Base-by-base conservation (phyloP, 495 filamentous ascomycete genomes). In the Aspergillus egyptiacus region DNA sequence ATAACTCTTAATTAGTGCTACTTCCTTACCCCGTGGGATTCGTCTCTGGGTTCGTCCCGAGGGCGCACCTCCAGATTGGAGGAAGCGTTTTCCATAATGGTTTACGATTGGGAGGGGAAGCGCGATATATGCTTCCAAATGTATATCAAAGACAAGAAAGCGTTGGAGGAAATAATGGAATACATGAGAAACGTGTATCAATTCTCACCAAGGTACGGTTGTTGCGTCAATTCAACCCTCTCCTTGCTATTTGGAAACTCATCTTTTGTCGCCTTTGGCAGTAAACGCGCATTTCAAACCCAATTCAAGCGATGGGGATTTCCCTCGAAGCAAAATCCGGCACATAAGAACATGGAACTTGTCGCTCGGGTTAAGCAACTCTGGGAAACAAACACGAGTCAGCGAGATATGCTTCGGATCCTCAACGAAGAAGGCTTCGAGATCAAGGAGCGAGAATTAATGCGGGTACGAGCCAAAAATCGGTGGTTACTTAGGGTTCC, bases 301-400 rank as follows among this genome's bases (percentile, higher is more conserved):
- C 83, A 86, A 49, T 87, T 88, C 66, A 84, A 80, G 57, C 72
- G 79, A 62, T 93, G 87, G 87, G 74, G 77, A 0, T 93, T 91
- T 50, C 87, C 87, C 3, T 78, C 72, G 49, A 87, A 85, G 61
- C 79, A 82, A 51, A 83, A 80, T 53, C 82, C 80, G 8, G 78
- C 78, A 5, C 82, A 84, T 62, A 84, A 83, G 57, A 84, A 87
- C 58, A 63, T 70, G 19, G 68, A 66, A 10, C 75, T 93, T 8
- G 78, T 86, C 15, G 76, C 72, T 2, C 76, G 87, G 1, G 76
- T 88, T 34, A 79, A 80, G 50, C 74, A 89, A 70, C 77, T 93
- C 51, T 93, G 87, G 86, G 82, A 85, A 58, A 67, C 68, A 27
- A 91, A 91, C 53, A 71, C 76, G 3, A 74, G 64, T 30, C 84